Evolutionary conservation across 1,284 basidiomycete species (phyloP).

Genomic region (Boletus smithii): DNA sequence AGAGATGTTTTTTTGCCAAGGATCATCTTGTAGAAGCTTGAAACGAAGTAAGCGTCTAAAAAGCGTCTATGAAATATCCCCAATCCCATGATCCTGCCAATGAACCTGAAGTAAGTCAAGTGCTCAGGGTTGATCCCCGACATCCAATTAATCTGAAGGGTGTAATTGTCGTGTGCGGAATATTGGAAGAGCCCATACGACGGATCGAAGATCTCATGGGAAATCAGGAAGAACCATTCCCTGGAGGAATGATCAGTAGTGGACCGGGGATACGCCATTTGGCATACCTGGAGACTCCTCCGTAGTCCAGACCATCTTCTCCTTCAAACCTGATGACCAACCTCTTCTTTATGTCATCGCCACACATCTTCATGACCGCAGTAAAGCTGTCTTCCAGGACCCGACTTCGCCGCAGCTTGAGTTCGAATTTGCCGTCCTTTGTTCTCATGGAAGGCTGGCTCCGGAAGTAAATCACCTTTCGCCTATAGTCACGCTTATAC

Average conservation of each 20-base stretch:
- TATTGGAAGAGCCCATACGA: conserved; percentile 99
- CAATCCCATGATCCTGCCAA: conserved; percentile 89
- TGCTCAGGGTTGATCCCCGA: conserved; percentile 99
- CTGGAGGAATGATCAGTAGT: conserved; percentile 39
- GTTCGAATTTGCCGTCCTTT: conserved; percentile 90
- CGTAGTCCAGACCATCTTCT: conserved; percentile 97
- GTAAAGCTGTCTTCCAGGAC: conserved; percentile 97
- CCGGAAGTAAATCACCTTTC: conserved; percentile 99
- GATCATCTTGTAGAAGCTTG: conserved; percentile 99
- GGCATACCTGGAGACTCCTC: conserved; percentile 86
- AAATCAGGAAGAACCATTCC: conserved; percentile 99
- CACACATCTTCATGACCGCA: conserved; percentile 91
- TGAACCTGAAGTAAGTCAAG: conserved; percentile 99
- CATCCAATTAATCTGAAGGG: conserved; percentile 96
- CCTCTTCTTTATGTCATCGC: conserved; percentile 94
- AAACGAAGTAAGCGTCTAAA: conserved; percentile 98
- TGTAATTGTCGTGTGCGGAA: conserved; percentile 99
- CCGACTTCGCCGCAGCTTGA: conserved; percentile 90
- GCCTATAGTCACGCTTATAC: conserved; percentile 98
- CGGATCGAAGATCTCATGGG: conserved; percentile 98
- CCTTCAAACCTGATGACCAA: conserved; percentile 99
- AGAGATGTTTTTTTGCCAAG: conserved; percentile 83
- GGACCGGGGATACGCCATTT: not conserved
- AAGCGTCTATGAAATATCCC: conserved; percentile 99
- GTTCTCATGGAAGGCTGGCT: conserved; percentile 93